Evolutionary conservation across 352 stramenopile species (phyloP).

Genomic region (Thalassiosira hispida): DNA sequence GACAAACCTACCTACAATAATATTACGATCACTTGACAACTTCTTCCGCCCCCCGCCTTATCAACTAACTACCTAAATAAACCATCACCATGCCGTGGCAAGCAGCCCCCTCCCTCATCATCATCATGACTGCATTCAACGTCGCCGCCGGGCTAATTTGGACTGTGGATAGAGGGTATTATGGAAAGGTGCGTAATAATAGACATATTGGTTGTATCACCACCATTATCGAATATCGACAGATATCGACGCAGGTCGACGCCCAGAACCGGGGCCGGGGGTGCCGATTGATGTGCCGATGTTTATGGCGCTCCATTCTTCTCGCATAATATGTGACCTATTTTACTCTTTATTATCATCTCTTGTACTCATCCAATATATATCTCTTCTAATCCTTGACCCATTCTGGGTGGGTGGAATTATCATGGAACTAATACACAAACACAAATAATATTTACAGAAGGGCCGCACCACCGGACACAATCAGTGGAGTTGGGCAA

Average conservation of each 20-base stretch:
- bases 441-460: slow-evolving; percentile 2
- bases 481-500: slow-evolving; percentile 67
- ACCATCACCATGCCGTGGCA: slow-evolving; percentile 73
- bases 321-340: neutral
- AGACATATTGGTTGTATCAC: slow-evolving; percentile 13
- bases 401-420: neutral
- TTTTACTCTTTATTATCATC: no score
- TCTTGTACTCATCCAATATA: neutral
- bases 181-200: slow-evolving; percentile 65
- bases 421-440: neutral
- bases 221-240: neutral
- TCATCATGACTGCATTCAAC: slow-evolving; percentile 78
- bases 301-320: neutral
- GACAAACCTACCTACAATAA: no score
- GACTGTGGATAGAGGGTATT: slow-evolving; percentile 60
- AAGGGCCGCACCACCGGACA: slow-evolving; percentile 39
- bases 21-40: no score
- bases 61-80: no score
- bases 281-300: no score
- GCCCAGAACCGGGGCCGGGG: no score
- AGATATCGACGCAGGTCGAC: no score
- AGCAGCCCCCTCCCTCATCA: slow-evolving; percentile 68
- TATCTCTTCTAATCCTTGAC: neutral
- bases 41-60: no score
- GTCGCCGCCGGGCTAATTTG: slow-evolving; percentile 62